These are phyloP conservation scores for Dioscorea alata DNA, from an alignment of 106 monocot genomes.

Conservation along the genomic window DNA sequence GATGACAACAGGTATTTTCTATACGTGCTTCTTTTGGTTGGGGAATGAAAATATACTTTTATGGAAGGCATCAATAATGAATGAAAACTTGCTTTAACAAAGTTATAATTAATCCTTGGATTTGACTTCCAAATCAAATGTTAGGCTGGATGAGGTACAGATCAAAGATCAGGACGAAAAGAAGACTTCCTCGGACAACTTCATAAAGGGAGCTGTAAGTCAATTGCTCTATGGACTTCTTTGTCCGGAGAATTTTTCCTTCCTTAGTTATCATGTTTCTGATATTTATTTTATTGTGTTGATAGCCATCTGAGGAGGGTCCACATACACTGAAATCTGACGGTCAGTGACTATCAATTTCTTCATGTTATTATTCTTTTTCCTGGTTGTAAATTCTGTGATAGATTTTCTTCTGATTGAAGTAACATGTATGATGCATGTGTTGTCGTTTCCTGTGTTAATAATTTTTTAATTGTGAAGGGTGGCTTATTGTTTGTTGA, in stretches of 20 bases:
- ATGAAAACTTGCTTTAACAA: neutral
- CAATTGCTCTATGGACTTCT: neutral
- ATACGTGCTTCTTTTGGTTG: no score
- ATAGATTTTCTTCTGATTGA: no score
- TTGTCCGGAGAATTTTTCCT: neutral
- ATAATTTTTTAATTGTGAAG: no score
- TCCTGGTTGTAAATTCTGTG: no score
- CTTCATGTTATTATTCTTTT: neutral
- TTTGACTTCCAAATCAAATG: constrained; percentile 8
- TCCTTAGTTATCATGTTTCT: neutral
- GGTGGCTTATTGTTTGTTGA: no score
- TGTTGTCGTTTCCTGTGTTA: no score
- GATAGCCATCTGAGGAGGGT: constrained; percentile 30
- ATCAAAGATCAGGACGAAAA: constrained; percentile 21
- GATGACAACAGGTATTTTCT: constrained; percentile 27
- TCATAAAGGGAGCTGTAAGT: constrained; percentile 21
- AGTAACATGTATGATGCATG: neutral
- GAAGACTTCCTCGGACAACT: constrained; percentile 15
- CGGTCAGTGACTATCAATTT: constrained; percentile 27
- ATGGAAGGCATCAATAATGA: neutral
- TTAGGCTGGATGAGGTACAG: constrained; percentile 35
- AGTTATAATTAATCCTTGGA: neutral
- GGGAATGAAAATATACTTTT: no score
- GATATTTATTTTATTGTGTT: neutral
- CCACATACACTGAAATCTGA: constrained; percentile 22